phyloP scores from a whole-genome alignment of 441 rosid genomes.

The Erodium moschatum region DNA sequence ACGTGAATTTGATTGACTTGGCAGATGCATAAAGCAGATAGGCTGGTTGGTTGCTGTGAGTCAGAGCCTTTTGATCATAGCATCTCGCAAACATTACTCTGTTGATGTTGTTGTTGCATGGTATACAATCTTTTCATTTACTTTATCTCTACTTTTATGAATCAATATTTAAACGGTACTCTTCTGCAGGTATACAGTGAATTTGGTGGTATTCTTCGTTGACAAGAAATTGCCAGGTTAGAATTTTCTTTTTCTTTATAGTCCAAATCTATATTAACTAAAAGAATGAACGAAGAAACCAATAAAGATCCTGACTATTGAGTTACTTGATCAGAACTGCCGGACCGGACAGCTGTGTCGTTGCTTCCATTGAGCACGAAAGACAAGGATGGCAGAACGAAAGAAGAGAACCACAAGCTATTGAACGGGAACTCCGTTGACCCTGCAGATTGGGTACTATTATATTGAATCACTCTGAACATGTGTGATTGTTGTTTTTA shows the following conservation, averaged over 20 bases:
- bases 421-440: constrained; percentile 79
- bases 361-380: constrained; percentile 55
- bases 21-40: constrained; percentile 71
- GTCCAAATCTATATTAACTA: no score
- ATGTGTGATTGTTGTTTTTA: no score
- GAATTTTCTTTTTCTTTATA: neutral
- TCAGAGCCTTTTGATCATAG: constrained; percentile 84
- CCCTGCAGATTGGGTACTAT: constrained; percentile 74
- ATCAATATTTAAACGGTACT: constrained; percentile 4
- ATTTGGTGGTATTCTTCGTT: neutral
- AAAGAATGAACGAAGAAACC: neutral
- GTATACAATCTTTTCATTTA: constrained; percentile 25
- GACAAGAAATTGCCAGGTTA: constrained; percentile 1
- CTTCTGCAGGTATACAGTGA: constrained; percentile 41
- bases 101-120: constrained; percentile 96
- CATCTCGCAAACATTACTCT: constrained; percentile 95
- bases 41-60: constrained; percentile 68
- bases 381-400: constrained; percentile 53
- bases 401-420: constrained; percentile 94
- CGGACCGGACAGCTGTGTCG: constrained; percentile 52
- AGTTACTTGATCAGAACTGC: constrained; percentile 55
- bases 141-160: neutral
- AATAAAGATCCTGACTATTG: constrained; percentile 15
- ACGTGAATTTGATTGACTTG: constrained; percentile 9
- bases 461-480: neutral